Conservation (phyloP, 2,329 filamentous ascomycete genomes). For the Thelonectria blattea region DNA sequence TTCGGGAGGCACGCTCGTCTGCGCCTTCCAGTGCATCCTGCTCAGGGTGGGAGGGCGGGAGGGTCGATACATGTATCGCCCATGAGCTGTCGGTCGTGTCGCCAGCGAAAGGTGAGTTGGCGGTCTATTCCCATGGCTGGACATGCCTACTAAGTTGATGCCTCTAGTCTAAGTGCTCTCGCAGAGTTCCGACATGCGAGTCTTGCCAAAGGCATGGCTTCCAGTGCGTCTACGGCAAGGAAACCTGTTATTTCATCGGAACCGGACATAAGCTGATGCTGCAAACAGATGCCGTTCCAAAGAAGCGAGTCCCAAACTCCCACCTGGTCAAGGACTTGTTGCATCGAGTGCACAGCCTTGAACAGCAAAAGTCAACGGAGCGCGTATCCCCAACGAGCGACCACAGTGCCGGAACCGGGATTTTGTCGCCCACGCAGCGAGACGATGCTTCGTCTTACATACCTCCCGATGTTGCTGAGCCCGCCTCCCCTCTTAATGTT, state of each 20-base stretch:
- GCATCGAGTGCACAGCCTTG: conserved; percentile 19
- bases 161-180: conserved; percentile 21
- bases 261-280: background rate
- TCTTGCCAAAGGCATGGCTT: conserved; percentile 19
- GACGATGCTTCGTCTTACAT: background rate
- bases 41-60: background rate
- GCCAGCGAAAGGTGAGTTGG: conserved; percentile 16
- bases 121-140: background rate
- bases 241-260: background rate
- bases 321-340: conserved; percentile 20
- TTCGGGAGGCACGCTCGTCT: background rate
- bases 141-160: background rate
- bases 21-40: background rate
- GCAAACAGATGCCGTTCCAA: conserved; percentile 16
- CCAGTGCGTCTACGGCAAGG: conserved; percentile 21
- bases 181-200: conserved; percentile 19
- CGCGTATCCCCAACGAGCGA: background rate
- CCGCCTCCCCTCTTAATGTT: background rate
- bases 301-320: conserved; percentile 16
- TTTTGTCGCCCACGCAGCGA: background rate
- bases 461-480: background rate
- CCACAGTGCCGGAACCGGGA: background rate
- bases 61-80: conserved; percentile 5
- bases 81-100: conserved; percentile 24
- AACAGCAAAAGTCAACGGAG: conserved; percentile 8